A percentile compares a stretch with the other conserved stretches of the same genome.
phyloP scores from a whole-genome alignment of 2,329 filamentous ascomycete genomes.

The Grosmannia penicillata region DNA sequence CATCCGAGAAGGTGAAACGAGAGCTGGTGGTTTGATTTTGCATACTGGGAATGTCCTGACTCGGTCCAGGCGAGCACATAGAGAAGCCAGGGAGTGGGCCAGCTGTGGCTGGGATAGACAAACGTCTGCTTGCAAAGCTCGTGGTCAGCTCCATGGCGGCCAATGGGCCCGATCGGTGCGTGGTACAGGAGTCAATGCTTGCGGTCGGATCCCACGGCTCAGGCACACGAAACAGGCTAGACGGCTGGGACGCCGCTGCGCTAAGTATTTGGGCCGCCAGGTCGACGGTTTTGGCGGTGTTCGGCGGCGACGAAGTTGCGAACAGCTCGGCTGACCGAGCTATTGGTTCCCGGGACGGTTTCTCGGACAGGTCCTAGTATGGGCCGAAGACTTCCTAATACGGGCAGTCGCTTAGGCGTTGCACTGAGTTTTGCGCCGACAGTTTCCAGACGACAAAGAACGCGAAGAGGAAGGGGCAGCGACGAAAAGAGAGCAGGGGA shows the following conservation, averaged over 20 bases:
- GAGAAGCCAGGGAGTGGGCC: slow-evolving; percentile 6
- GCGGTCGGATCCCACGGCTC: not conserved
- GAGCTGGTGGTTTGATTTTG: not conserved
- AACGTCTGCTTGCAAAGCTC: slow-evolving; percentile 3
- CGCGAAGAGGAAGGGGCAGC: no score
- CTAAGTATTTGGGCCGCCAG: not conserved
- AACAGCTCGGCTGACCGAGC: no score
- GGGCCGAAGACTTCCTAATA: no score
- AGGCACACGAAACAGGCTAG: not conserved
- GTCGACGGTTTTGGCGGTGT: not conserved
- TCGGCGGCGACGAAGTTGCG: no score
- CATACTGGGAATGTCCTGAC: slow-evolving; percentile 10
- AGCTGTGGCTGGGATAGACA: slow-evolving; percentile 3
- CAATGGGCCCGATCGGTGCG: not conserved
- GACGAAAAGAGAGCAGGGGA: no score
- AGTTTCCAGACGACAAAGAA: no score
- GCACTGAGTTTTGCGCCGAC: no score
- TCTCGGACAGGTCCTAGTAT: no score
- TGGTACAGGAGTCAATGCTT: not conserved
- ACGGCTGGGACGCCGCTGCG: not conserved
- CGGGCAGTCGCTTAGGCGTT: no score
- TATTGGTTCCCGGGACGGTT: not conserved
- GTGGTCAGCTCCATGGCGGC: slow-evolving; percentile 3
- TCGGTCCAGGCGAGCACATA: slow-evolving; percentile 4
- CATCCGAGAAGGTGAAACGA: not conserved